Evolutionary conservation across 805 yeast genomes (phyloP).

Genomic region (Kregervanrija delftensis): DNA sequence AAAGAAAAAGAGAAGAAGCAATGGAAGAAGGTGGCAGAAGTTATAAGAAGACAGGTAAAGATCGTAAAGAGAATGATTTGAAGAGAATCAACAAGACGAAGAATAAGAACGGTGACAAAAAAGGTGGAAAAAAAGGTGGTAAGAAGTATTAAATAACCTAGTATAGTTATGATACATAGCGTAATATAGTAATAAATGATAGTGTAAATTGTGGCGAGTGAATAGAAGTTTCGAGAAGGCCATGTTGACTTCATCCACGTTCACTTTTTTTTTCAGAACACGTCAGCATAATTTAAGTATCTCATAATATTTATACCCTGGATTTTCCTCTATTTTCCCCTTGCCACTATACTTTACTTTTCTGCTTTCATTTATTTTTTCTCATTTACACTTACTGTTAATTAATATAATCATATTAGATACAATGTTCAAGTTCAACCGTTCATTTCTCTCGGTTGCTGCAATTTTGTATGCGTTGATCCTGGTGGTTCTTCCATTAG

Average conservation of each 20-base stretch:
- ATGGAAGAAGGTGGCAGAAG: conserved; percentile 49
- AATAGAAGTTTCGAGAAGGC: too few relatives aligned
- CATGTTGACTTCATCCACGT: too few relatives aligned
- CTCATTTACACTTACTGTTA: not conserved
- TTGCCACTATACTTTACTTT: not conserved
- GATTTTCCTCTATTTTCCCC: too few relatives aligned
- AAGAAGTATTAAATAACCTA: conserved; percentile 5
- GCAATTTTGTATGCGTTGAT: conserved; percentile 23
- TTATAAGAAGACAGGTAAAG: conserved; percentile 76
- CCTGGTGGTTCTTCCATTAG: conserved; percentile 23
- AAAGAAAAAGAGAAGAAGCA: conserved; percentile 62
- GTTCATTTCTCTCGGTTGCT: conserved; percentile 22
- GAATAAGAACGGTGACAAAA: conserved; percentile 17
- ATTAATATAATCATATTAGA: not conserved
- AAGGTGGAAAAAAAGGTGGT: conserved; percentile 22
- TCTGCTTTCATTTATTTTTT: not conserved
- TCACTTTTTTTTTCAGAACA: too few relatives aligned
- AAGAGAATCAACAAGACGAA: conserved; percentile 27
- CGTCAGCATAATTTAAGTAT: too few relatives aligned
- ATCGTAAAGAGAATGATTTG: conserved; percentile 50
- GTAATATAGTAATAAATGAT: too few relatives aligned
- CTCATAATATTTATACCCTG: too few relatives aligned
- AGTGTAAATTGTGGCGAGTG: too few relatives aligned
- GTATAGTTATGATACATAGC: too few relatives aligned
- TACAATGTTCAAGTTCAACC: conserved; percentile 20